These are phyloP conservation scores for Sporisorium sorghi DNA, from an alignment of 1,284 basidiomycete genomes.

Conservation along the genomic window DNA sequence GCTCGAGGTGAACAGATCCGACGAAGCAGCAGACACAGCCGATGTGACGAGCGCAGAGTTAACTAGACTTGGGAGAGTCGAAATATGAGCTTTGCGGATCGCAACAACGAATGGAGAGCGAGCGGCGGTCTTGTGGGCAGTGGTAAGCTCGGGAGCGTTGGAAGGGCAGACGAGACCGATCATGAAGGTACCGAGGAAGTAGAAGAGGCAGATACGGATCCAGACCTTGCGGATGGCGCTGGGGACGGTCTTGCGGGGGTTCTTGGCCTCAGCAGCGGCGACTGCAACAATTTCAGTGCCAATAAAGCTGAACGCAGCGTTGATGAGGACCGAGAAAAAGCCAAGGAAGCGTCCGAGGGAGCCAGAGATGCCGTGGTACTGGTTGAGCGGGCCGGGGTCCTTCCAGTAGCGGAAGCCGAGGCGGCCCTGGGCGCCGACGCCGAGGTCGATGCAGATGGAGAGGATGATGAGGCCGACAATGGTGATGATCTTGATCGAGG, in stretches of 20 bases:
- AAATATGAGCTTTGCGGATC: conserved; percentile 61
- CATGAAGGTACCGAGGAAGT: conserved; percentile 71
- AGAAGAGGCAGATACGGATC: conserved; percentile 64
- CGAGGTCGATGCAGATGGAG: conserved; percentile 62
- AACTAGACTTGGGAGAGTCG: conserved; percentile 73
- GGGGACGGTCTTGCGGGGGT: conserved; percentile 69
- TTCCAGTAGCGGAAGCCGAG: conserved; percentile 63
- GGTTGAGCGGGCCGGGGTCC: conserved; percentile 70
- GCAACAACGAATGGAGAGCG: conserved; percentile 68
- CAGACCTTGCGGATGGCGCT: conserved; percentile 59
- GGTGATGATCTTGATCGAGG: conserved; percentile 66
- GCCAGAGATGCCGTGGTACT: conserved; percentile 71
- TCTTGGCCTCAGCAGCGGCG: conserved; percentile 76
- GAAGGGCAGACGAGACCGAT: conserved; percentile 61
- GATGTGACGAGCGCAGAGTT: conserved; percentile 82
- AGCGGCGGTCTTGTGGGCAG: conserved; percentile 49
- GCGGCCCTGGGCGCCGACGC: conserved; percentile 52
- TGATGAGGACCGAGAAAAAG: conserved; percentile 68
- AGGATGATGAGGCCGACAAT: conserved; percentile 66
- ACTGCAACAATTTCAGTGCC: conserved; percentile 87
- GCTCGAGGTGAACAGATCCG: conserved; percentile 83
- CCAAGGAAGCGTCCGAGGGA: conserved; percentile 70
- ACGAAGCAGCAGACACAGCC: conserved; percentile 86
- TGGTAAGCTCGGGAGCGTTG: conserved; percentile 52
- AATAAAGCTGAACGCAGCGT: conserved; percentile 84